Evolutionary conservation across 768 basidiomycete genomes (phyloP), one percentile per base, ranked within the genome.

Genomic region (Naganishia onofrii): DNA sequence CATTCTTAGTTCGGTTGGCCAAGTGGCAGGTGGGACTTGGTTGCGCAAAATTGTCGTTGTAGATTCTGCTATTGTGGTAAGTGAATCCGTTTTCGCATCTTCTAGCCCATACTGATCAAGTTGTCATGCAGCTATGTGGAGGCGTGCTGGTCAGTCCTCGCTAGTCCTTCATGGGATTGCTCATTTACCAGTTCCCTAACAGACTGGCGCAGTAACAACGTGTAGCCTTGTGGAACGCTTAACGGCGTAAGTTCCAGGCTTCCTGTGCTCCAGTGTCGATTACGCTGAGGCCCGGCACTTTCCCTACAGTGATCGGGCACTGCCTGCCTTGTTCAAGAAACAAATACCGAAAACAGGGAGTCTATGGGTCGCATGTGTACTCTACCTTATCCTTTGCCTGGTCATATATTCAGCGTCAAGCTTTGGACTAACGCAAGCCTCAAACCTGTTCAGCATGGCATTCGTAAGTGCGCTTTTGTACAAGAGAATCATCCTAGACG

Each of bases 91-190:
- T n/a, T 19, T 36, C 26, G 48, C 28, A 4, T 4, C 28, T 42
- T 21, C 21, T 17, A 55, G 6, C 58, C 12, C 23, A 15, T 12
- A 42, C 36, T 68, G 31, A 48, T 19, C n/a, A 29, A n/a, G n/a
- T 4, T 32, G 10, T 9, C n/a, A 42, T 6, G 19, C 26, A 69
- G 68, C 83, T 91, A 2, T 88, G 87, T 68, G 89, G 88, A 1
- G 89, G 88, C 0, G 86, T 90, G 31, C 82, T 90, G 9, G 87
- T 88, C 48, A 89, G 89, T 84, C 12, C 13, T 42, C 15, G 19
- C 3, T 3, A 19, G 23, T 23, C 31, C 13, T 28, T 13, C 31
- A 31, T 26, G 4, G 53, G 36, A 26, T 15, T 54, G n/a, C 74
- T 71, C 77, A 65, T n/a, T 48, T 34, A 32, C 58, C 68, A 32